These are phyloP conservation scores for Acmispon strigosus DNA, from an alignment of 306 rosid species.

Conservation along the genomic window DNA sequence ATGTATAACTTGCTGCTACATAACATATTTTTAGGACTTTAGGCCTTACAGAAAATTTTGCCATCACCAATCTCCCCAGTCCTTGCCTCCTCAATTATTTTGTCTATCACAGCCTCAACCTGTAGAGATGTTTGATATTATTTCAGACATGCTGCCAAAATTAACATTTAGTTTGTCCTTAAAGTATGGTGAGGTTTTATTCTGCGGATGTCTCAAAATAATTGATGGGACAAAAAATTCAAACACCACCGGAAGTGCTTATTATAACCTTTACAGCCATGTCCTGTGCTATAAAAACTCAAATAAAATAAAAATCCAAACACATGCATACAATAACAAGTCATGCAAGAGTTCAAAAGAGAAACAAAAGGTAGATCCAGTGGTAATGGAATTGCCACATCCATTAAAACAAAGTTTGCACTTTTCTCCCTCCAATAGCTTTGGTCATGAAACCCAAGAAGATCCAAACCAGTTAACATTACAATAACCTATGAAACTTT, in stretches of 20 bases:
- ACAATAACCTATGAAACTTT: background rate
- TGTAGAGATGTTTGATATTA: constrained; percentile 8
- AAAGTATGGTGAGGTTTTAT: background rate
- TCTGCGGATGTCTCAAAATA: background rate
- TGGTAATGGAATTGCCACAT: background rate
- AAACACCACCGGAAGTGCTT: background rate
- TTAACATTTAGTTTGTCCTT: background rate
- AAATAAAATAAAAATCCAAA: background rate
- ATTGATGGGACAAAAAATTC: background rate
- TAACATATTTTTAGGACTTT: background rate
- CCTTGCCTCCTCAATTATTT: constrained; percentile 68
- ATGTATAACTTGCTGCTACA: background rate
- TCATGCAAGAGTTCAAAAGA: background rate
- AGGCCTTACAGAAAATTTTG: constrained; percentile 72
- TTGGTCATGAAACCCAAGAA: background rate
- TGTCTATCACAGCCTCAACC: constrained; percentile 76
- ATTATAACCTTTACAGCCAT: background rate
- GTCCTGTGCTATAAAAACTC: background rate
- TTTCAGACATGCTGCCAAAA: constrained; percentile 16
- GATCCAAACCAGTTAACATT: background rate
- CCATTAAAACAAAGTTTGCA: background rate
- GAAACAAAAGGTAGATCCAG: background rate
- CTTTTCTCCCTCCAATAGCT: background rate
- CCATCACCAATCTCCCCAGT: constrained; percentile 98
- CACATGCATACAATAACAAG: background rate